Evolutionary conservation across 1,284 basidiomycete species (phyloP).

Genomic region (Exsudoporus floridanus): DNA sequence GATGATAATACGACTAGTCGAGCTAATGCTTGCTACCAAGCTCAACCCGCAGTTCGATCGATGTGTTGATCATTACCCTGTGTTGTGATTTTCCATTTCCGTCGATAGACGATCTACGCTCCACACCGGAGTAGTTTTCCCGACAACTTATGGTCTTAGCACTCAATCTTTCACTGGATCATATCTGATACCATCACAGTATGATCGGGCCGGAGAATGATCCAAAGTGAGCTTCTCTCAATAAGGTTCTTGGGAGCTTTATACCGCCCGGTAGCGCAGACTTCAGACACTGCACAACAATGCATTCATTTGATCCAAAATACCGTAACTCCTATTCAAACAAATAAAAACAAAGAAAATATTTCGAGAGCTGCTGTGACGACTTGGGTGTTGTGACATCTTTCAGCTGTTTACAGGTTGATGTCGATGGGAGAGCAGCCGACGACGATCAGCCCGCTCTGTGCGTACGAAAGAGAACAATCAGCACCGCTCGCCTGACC

Average conservation of each 20-base stretch:
- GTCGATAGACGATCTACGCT: not conserved
- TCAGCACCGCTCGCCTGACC: not conserved
- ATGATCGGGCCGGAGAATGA: not conserved
- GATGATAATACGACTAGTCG: not conserved
- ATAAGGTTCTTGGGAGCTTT: not conserved
- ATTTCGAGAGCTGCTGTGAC: not conserved
- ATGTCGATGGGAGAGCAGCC: constrained; percentile 15
- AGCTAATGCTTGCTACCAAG: not conserved
- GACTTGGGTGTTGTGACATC: no score
- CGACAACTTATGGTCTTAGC: no score
- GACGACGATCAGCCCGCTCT: constrained; percentile 14
- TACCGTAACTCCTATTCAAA: not conserved
- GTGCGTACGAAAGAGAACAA: not conserved
- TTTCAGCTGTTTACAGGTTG: not conserved
- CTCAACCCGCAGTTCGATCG: not conserved
- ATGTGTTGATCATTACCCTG: not conserved
- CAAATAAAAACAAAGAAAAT: not conserved
- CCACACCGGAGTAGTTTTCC: not conserved
- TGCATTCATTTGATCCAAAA: no score
- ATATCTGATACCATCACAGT: not conserved
- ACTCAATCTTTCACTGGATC: no score
- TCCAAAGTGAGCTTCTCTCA: not conserved
- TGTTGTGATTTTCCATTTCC: no score
- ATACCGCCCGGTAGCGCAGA: not conserved
- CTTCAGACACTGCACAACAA: not conserved